Evolutionary conservation across 163 green algal genomes (phyloP).

Genomic region (Volvox carteri): DNA sequence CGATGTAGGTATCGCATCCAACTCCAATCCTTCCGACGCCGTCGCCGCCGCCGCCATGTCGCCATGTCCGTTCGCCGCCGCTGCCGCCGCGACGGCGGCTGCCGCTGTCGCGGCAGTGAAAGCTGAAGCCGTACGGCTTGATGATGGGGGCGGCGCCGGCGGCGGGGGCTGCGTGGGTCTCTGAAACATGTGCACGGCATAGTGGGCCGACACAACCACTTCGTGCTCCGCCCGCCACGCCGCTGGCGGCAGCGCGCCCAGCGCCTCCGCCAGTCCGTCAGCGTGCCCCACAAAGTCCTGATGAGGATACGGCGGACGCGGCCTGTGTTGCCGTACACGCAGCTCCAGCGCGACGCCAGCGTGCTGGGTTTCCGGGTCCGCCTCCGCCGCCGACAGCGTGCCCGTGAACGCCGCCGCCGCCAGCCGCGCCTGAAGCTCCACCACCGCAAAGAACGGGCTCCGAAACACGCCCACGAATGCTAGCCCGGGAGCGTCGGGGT

Average conservation of each 20-base stretch:
- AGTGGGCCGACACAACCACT: constrained; percentile 23
- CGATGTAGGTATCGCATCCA: background rate
- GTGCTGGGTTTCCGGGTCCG: background rate
- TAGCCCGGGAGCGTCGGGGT: constrained; percentile 21
- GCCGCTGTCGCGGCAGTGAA: background rate
- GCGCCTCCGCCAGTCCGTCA: constrained; percentile 2
- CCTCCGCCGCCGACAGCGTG: background rate
- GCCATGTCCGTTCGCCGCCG: background rate
- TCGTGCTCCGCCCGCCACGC: constrained; percentile 15
- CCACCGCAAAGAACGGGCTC: constrained; percentile 5
- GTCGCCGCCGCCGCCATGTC: background rate
- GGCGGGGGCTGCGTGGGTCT: background rate
- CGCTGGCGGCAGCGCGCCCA: constrained; percentile 5
- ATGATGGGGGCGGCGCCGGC: background rate
- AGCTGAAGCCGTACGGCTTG: too few relatives aligned
- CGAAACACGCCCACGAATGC: constrained; percentile 31
- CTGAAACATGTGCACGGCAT: background rate
- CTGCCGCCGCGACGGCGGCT: too few relatives aligned
- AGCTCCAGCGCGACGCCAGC: constrained; percentile 24
- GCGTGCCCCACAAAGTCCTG: constrained; percentile 8
- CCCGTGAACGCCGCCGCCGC: constrained; percentile 13
- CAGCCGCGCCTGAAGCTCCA: constrained; percentile 46
- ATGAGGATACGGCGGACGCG: constrained; percentile 11
- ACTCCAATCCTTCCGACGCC: background rate
- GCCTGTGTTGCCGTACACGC: background rate